phyloP scores from a whole-genome alignment of 2,329 filamentous ascomycete genomes.

The Neonectria sp. region DNA sequence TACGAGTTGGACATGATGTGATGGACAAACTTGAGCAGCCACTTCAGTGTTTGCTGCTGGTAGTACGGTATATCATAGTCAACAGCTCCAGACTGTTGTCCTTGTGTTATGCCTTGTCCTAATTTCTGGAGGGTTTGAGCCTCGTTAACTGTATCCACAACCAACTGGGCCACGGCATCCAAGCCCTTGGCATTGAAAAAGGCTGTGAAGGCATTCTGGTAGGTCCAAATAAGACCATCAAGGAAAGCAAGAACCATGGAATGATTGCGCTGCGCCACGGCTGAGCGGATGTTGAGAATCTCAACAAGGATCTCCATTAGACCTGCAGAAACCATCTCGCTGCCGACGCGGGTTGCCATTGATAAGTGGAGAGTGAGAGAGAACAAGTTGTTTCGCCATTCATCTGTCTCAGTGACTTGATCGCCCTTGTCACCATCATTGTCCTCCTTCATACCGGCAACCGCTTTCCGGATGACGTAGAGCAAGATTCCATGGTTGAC shows the following conservation, averaged over 20 bases:
- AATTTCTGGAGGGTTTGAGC: slow-evolving; percentile 77
- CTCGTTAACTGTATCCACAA: slow-evolving; percentile 82
- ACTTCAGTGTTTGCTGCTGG: slow-evolving; percentile 93
- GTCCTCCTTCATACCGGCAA: slow-evolving; percentile 81
- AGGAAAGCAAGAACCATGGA: slow-evolving; percentile 89
- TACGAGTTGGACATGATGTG: slow-evolving; percentile 90
- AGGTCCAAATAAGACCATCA: slow-evolving; percentile 88
- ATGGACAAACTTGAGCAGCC: slow-evolving; percentile 95
- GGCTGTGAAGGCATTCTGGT: slow-evolving; percentile 86
- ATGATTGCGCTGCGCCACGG: slow-evolving; percentile 86
- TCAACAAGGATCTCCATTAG: slow-evolving; percentile 93
- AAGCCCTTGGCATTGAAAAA: slow-evolving; percentile 88
- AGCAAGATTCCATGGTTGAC: slow-evolving; percentile 97
- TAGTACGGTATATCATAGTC: slow-evolving; percentile 96
- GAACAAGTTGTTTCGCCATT: slow-evolving; percentile 93
- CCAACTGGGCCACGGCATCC: slow-evolving; percentile 90
- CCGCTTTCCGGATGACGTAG: slow-evolving; percentile 91
- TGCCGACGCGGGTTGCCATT: slow-evolving; percentile 80
- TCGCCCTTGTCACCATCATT: slow-evolving; percentile 67
- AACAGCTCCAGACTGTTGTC: slow-evolving; percentile 82
- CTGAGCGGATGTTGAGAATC: slow-evolving; percentile 86
- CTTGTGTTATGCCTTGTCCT: slow-evolving; percentile 79
- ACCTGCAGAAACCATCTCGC: slow-evolving; percentile 89
- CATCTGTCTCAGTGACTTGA: slow-evolving; percentile 78
- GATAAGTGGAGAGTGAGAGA: slow-evolving; percentile 88